Evolutionary conservation across 2,329 filamentous ascomycete species (phyloP).

Genomic region (Clonostachys rosea): DNA sequence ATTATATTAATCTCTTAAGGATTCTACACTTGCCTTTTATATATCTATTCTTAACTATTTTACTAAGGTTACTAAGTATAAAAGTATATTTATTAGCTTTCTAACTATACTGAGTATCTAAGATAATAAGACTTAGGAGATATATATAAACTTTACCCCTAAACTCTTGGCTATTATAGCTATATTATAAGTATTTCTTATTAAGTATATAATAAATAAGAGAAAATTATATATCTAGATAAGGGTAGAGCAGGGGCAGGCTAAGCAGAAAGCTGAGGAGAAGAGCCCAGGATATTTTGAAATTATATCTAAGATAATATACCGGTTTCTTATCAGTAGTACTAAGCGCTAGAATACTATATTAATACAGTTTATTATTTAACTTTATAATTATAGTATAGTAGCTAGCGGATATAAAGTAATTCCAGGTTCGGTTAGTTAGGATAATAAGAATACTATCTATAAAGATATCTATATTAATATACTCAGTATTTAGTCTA

Average conservation of each 20-base stretch:
- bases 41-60: too few relatives aligned
- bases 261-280: neutral
- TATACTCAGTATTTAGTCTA: neutral
- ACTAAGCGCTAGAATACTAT: neutral
- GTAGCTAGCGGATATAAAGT: neutral
- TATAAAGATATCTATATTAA: neutral
- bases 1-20: too few relatives aligned
- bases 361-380: neutral
- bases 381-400: neutral
- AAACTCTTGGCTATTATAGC: neutral
- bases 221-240: neutral
- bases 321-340: neutral
- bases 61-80: too few relatives aligned
- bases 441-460: neutral
- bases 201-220: neutral
- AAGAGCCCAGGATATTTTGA: neutral
- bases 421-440: neutral
- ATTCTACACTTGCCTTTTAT: too few relatives aligned
- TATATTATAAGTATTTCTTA: neutral
- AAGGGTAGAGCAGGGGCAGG: neutral
- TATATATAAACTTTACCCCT: neutral
- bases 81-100: too few relatives aligned
- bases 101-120: neutral
- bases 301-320: neutral
- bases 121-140: neutral